Percentiles rank a stretch among this genome's conserved stretches.
These are phyloP conservation scores for Leucoagaricus sp. DNA, from an alignment of 1,284 basidiomycete species.

Conservation along the genomic window DNA sequence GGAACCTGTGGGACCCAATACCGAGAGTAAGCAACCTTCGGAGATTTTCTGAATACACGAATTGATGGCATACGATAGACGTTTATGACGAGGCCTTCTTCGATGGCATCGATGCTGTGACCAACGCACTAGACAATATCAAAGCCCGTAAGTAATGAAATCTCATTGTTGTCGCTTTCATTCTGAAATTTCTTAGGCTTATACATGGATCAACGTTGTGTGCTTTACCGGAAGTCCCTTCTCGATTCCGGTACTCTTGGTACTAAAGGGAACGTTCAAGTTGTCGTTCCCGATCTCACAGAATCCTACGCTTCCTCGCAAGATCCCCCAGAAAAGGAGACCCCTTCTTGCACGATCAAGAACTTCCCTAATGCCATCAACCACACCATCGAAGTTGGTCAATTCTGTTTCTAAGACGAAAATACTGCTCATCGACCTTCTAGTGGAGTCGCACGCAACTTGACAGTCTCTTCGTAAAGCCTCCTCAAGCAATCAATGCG, in stretches of 20 bases:
- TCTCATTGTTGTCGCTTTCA: background rate
- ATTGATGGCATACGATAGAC: slow-evolving; percentile 46
- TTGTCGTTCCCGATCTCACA: slow-evolving; percentile 93
- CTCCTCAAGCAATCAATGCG: slow-evolving; percentile 91
- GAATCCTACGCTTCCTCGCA: slow-evolving; percentile 99
- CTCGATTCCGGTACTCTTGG: slow-evolving; percentile 98
- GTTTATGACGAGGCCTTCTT: slow-evolving; percentile 94
- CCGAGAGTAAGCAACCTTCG: slow-evolving; percentile 72
- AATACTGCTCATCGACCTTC: slow-evolving; percentile 15
- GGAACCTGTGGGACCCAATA: slow-evolving; percentile 92
- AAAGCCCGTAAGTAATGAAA: slow-evolving; percentile 73
- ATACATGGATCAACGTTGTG: slow-evolving; percentile 99
- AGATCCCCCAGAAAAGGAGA: slow-evolving; percentile 98
- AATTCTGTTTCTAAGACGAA: background rate
- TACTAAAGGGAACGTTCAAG: slow-evolving; percentile 98
- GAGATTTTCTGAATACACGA: background rate
- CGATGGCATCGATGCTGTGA: slow-evolving; percentile 87
- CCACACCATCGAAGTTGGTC: slow-evolving; percentile 91
- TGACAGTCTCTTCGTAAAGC: slow-evolving; percentile 93
- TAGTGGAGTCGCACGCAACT: slow-evolving; percentile 96
- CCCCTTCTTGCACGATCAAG: slow-evolving; percentile 98
- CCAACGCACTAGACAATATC: slow-evolving; percentile 99
- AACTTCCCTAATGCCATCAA: slow-evolving; percentile 99
- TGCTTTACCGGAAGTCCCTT: slow-evolving; percentile 96
- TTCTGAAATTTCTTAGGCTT: slow-evolving; percentile 53